Base-by-base conservation (phyloP, 2,329 filamentous ascomycete genomes). In the Teratosphaeria zuluensis region DNA sequence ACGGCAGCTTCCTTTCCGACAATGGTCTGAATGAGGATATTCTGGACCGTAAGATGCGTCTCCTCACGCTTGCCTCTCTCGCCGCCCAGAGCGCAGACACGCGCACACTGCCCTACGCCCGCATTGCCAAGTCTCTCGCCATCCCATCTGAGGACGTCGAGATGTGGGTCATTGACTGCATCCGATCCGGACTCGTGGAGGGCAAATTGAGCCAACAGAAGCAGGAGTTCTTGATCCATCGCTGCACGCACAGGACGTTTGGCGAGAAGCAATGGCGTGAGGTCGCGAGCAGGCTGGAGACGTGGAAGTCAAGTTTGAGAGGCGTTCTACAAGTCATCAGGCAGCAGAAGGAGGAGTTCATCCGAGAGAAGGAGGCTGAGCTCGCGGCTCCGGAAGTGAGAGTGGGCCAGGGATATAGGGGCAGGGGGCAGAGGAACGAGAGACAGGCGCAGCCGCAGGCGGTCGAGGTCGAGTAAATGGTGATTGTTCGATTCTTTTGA, bases 91-190 rank as follows among this genome's bases (percentile, higher is more conserved):
- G 88, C 30, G 72, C 73, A 24, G 87, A 88, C 61, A 89, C 85
- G 69, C 89, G 92, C 70, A 90, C 94, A 70, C 87, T 99, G 56
- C 87, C 92, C 61, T 99, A 99, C 77, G 81, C 82, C 65, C 84
- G 84, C 70, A 96, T 99, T 71, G 84, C 88, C 64, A 87, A 87
- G 72, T 88, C 90, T 5, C 84, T 99, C 53, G 88, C 94, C 75
- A 86, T 99, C 58, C 85, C 90, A 53, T 72, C 78, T 53, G 86
- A 89, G 64, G 90, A 97, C 63, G 90, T 97, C 51, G 94, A 99
- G 81, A 88, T 92, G 82, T 99, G 94, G 94, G 90, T 95, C 66
- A 99, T 99, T 70, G 94, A 99, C 74, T 92, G 95, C 66, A 96
- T 99, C 77, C 90, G 94, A 66, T 90, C 92, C 54, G 91, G 92